phyloP scores from a whole-genome alignment of 805 yeast genomes.

The Pichia phayaonensis region DNA sequence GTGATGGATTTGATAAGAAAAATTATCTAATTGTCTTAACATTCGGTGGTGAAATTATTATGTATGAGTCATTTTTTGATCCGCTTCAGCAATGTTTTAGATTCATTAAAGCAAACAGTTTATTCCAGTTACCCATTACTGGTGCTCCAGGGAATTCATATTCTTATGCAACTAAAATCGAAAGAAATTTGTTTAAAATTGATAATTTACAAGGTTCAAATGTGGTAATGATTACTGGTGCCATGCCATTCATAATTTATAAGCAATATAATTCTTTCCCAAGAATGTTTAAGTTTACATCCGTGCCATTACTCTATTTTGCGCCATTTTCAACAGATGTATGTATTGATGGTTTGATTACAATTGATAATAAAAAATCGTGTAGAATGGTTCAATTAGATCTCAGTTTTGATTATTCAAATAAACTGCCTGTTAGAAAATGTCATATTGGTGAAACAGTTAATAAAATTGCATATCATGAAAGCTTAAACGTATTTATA shows the following conservation, averaged over 20 bases:
- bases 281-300: slow-evolving; percentile 57
- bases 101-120: slow-evolving; percentile 37
- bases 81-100: slow-evolving; percentile 30
- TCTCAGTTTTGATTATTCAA: slow-evolving; percentile 42
- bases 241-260: slow-evolving; percentile 59
- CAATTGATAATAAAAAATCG: slow-evolving; percentile 60
- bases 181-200: slow-evolving; percentile 56
- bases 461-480: slow-evolving; percentile 63
- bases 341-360: slow-evolving; percentile 48
- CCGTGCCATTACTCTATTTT: slow-evolving; percentile 58
- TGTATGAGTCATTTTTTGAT: slow-evolving; percentile 53
- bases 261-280: slow-evolving; percentile 60
- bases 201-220: slow-evolving; percentile 51
- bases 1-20: slow-evolving; percentile 46
- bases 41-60: slow-evolving; percentile 69
- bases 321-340: slow-evolving; percentile 37
- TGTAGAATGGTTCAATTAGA: slow-evolving; percentile 55
- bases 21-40: slow-evolving; percentile 68
- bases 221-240: slow-evolving; percentile 65
- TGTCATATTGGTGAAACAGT: slow-evolving; percentile 52
- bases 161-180: slow-evolving; percentile 58
- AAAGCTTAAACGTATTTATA: slow-evolving; percentile 51
- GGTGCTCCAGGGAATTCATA: slow-evolving; percentile 81
- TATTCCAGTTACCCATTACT: slow-evolving; percentile 40
- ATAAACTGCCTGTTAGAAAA: slow-evolving; percentile 51